These are phyloP conservation scores for Colletotrichum sp. DNA, from an alignment of 2,329 filamentous ascomycete species.

Conservation along the genomic window DNA sequence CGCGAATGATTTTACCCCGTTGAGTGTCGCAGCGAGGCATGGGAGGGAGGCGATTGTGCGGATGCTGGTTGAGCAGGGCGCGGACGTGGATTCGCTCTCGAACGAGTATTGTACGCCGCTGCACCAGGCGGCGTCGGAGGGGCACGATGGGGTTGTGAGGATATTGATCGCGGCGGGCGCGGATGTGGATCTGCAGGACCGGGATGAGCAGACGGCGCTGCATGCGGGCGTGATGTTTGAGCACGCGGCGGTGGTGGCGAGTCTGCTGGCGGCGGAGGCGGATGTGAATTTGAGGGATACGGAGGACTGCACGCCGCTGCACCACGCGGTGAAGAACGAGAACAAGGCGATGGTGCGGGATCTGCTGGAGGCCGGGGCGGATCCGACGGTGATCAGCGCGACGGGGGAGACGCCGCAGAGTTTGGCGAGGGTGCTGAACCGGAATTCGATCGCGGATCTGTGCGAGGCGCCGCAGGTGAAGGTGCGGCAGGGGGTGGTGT, in stretches of 20 bases:
- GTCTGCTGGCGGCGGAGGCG: conserved; percentile 15
- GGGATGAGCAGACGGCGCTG: conserved; percentile 22
- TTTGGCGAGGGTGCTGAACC: conserved; percentile 7
- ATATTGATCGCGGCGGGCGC: conserved; percentile 22
- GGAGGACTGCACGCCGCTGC: conserved; percentile 24
- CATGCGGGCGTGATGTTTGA: conserved; percentile 24
- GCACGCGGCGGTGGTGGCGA: conserved; percentile 21
- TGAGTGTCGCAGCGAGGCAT: conserved; percentile 20
- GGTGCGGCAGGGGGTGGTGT: background rate
- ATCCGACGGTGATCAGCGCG: conserved; percentile 19
- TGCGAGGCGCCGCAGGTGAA: conserved; percentile 18
- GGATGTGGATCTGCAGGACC: conserved; percentile 22
- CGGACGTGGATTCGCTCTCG: conserved; percentile 21
- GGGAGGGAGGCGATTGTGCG: conserved; percentile 23
- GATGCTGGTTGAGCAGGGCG: conserved; percentile 23
- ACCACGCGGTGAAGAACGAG: conserved; percentile 24
- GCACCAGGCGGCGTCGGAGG: conserved; percentile 24
- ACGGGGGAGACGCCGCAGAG: conserved; percentile 23
- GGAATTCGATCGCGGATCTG: conserved; percentile 17
- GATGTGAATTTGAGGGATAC: conserved; percentile 15
- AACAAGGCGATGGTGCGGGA: conserved; percentile 18
- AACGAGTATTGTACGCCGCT: conserved; percentile 22
- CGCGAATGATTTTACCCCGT: conserved; percentile 20
- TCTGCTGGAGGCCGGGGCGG: conserved; percentile 21
- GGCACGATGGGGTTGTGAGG: conserved; percentile 18